Base-by-base conservation (phyloP, 306 rosid genomes). In the Myrica gale region DNA sequence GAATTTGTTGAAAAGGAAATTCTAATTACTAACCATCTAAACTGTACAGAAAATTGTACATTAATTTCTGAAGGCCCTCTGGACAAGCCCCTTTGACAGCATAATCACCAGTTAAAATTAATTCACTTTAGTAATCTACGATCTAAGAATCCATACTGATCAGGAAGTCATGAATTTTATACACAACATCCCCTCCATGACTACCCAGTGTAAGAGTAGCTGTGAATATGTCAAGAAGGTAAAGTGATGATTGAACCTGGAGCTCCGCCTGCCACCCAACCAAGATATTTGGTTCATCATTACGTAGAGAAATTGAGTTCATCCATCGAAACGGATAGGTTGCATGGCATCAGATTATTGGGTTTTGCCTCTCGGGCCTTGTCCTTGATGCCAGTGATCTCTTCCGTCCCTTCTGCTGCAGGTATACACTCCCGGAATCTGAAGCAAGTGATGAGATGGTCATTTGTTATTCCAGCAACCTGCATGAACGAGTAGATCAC, bases 401-500 rank as follows among this genome's bases (percentile, higher is more conserved):
- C 86, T 79, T 83, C 86, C 81, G 81, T 86, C 65, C 87, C 87
- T 80, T 89, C 93, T 7, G 85, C 87, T 11, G 88, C 87, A 53
- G 76, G 80, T 55, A 85, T 43, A 72, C 93, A 91, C 41, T 91
- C 97, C 74, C 83, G 88, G 81, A 91, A 89, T 82, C 93, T 87
- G 84, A 91, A 91, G 90, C 97, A 91, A 79, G 89, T 58, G 46
- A 80, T 61, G 65, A 91, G 93, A 78, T 91, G 97, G 89, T 91
- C 97, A 63, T 91, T 91, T 20, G 97, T 91, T 48, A 91, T 74
- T 76, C 97, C 97, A 0, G 80, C 87, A 4, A 76, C 92, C 82
- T 91, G 97, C 97, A 91, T 89, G 93, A 91, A 91, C 15, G 93
- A 89, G 84, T 91, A 89, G 26, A 91, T 65, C 2, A 91, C 92